Base-by-base conservation (phyloP, 139 green algal species). In the Spirogloea muscicola region DNA sequence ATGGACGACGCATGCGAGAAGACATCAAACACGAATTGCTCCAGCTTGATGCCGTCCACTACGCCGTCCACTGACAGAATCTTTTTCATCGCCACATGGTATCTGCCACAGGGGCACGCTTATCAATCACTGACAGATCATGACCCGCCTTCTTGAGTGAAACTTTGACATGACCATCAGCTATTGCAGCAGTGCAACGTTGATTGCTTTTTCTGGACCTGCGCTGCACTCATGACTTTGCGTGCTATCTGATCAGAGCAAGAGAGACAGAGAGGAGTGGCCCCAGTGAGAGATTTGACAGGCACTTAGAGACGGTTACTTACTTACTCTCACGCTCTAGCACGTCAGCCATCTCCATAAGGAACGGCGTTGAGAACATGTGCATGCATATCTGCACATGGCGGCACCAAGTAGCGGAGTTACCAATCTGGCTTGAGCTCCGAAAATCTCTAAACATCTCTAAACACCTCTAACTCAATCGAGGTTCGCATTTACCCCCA, bases 1-100 rank as follows among this genome's bases (percentile, higher is more conserved):
- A 78, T 34, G 10, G 63, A 80, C 25, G 10, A 65, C 27, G 37
- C 62, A 40, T 86, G 65, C 3, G 83, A 74, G 71, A 98, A 97
- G 29, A 86, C 86, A 85, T 98, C 93, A 75, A 98, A 98, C 60
- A 98, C 97, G 83, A 98, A 98, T 34, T 91, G 82, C 89, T 98
- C 93, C 68, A 98, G 83, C 85, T 98, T 98, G n/a, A 97, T 75
- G 31, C 91, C 93, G 49, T 34, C 16, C 77, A 86, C 82, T 25
- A 86, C 76, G 2, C 64, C 70, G 2, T 82, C 80, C 29, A 84
- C 72, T 3, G 79, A 87, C 2, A 89, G 90, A 41, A 98, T 96
- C 27, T 74, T 77, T 82, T 98, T 98, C 39, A 76, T 59, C 0
- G 93, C 93, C 13, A 97, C 79, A 72, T 98, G 93, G 86, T 96